Evolutionary conservation across 306 rosid genomes (phyloP).

Genomic region (Argentina anserina): DNA sequence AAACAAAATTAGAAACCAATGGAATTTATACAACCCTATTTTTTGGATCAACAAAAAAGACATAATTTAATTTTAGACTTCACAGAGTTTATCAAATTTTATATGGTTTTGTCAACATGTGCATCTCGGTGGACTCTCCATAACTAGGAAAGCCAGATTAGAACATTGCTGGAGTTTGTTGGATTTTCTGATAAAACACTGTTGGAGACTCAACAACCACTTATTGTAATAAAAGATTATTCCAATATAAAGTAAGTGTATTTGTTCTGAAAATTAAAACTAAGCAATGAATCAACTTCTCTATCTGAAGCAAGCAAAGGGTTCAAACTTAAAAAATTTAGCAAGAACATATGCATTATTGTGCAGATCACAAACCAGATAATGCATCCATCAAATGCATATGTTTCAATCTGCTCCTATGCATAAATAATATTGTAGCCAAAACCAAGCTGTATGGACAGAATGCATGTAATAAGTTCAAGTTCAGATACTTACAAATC

Average conservation of each 20-base stretch:
- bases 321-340: not conserved
- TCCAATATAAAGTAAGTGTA: not conserved
- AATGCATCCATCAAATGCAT: not conserved
- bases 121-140: conserved; percentile 9
- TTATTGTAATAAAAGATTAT: not conserved
- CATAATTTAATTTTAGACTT: not conserved
- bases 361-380: conserved; percentile 13
- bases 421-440: not conserved
- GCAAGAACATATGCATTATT: not conserved
- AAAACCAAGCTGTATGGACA: not conserved
- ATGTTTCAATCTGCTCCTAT: not conserved
- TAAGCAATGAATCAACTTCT: not conserved
- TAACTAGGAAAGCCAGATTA: not conserved
- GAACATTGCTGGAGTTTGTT: conserved; percentile 28
- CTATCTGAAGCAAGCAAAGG: not conserved
- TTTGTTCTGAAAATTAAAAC: not conserved
- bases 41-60: not conserved
- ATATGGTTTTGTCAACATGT: not conserved
- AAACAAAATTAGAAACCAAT: not conserved
- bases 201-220: not conserved
- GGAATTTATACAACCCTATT: not conserved
- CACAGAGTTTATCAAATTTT: not conserved
- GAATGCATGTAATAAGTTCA: not conserved
- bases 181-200: not conserved
- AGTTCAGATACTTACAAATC: conserved; percentile 57